A percentile compares a stretch with the other conserved stretches of the same genome.
phyloP scores from a whole-genome alignment of 2,329 filamentous ascomycete species.

The Achaetomium macrosporum region DNA sequence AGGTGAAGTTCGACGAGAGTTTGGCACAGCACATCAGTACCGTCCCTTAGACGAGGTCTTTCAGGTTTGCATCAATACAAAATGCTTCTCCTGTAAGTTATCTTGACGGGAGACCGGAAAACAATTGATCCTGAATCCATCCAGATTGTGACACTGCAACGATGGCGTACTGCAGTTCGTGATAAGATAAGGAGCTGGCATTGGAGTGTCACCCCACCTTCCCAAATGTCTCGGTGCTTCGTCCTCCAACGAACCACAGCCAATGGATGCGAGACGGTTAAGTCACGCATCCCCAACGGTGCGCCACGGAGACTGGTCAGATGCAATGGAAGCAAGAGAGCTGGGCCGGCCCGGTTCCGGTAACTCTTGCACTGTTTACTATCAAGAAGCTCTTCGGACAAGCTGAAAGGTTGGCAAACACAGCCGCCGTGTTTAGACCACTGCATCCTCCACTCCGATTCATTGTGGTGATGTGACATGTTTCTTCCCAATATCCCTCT shows the following conservation, averaged over 20 bases:
- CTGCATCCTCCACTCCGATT: too few species aligned
- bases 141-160: neutral
- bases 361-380: neutral
- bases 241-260: conserved; percentile 9
- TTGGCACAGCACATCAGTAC: too few species aligned
- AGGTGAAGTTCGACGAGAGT: too few species aligned
- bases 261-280: conserved; percentile 10
- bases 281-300: conserved; percentile 13
- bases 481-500: too few species aligned
- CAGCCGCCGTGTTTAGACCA: too few species aligned
- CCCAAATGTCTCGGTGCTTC: conserved; percentile 6
- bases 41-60: too few species aligned
- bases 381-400: neutral
- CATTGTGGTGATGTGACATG: too few species aligned
- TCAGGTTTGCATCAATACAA: too few species aligned
- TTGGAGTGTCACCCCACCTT: neutral
- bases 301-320: conserved; percentile 15
- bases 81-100: too few species aligned
- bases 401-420: neutral
- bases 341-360: too few species aligned
- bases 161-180: neutral
- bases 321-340: neutral
- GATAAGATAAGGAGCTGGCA: neutral
- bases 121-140: too few species aligned
- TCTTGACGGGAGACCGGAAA: too few species aligned